These are phyloP conservation scores for Oidiodendron maius DNA, from an alignment of 495 filamentous ascomycete species.

Conservation along the genomic window DNA sequence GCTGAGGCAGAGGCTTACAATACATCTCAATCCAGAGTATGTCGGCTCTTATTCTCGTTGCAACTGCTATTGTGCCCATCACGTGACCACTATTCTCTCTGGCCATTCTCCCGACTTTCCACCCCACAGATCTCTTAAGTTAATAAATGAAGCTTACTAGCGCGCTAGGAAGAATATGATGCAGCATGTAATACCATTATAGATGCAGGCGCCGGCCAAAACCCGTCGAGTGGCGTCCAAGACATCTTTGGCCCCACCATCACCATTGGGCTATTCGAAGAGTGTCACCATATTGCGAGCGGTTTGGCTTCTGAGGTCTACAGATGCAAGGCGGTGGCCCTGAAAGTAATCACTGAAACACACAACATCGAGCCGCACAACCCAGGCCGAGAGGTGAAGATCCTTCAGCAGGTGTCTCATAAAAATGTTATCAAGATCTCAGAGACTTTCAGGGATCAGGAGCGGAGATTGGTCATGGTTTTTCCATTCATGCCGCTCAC, in stretches of 20 bases:
- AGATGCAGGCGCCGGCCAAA: background rate
- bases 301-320: constrained; percentile 86
- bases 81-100: background rate
- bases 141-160: constrained; percentile 3
- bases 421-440: constrained; percentile 58
- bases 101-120: background rate
- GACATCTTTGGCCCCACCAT: constrained; percentile 30
- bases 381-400: constrained; percentile 66
- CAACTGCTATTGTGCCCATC: background rate
- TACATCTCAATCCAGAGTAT: constrained; percentile 17
- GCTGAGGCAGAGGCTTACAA: constrained; percentile 21
- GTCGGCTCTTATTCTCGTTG: constrained; percentile 1
- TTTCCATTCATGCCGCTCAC: constrained; percentile 80
- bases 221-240: background rate
- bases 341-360: constrained; percentile 82
- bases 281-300: constrained; percentile 63
- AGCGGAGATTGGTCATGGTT: constrained; percentile 64
- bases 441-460: constrained; percentile 63
- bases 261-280: constrained; percentile 62
- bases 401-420: constrained; percentile 32
- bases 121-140: background rate
- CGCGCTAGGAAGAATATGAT: constrained; percentile 38
- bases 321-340: constrained; percentile 51
- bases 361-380: constrained; percentile 72
- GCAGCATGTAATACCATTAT: constrained; percentile 23